Conservation (phyloP, 257 asterid species). For the Eucommia ulmoides region DNA sequence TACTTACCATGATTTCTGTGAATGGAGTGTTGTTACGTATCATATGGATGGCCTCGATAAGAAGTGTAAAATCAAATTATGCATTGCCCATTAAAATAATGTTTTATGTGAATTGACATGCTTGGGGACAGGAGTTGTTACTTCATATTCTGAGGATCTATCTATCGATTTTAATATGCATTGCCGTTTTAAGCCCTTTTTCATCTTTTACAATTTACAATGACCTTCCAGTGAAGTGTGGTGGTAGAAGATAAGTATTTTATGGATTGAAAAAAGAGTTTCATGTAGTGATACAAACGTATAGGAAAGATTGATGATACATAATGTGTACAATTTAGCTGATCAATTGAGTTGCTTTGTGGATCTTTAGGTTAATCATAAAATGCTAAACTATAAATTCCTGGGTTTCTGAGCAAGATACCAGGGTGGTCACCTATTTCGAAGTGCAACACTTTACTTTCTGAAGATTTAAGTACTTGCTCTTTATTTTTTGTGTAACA, state of each 20-base stretch:
- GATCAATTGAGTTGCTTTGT: neutral
- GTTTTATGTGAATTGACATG: no score
- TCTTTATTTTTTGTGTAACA: constrained; percentile 18
- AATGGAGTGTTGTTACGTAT: no score
- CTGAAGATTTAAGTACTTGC: neutral
- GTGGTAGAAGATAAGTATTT: no score
- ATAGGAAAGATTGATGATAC: no score
- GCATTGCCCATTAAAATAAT: no score
- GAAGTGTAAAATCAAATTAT: no score
- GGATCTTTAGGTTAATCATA: neutral
- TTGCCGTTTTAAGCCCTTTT: neutral
- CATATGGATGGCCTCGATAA: no score
- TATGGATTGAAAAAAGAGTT: no score
- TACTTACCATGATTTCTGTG: no score
- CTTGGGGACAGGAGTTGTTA: neutral
- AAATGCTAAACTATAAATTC: neutral
- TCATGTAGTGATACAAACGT: no score
- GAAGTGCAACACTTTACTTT: neutral
- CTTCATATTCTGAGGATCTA: neutral
- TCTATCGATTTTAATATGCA: neutral
- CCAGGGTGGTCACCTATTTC: constrained; percentile 7
- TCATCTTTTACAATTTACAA: no score
- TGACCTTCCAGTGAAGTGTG: no score
- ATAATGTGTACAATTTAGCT: neutral
- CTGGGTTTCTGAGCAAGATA: constrained; percentile 1